Percentiles rank a stretch among this genome's conserved stretches.
phyloP scores from a whole-genome alignment of 805 yeast genomes.

The Starmerella roubikii region DNA sequence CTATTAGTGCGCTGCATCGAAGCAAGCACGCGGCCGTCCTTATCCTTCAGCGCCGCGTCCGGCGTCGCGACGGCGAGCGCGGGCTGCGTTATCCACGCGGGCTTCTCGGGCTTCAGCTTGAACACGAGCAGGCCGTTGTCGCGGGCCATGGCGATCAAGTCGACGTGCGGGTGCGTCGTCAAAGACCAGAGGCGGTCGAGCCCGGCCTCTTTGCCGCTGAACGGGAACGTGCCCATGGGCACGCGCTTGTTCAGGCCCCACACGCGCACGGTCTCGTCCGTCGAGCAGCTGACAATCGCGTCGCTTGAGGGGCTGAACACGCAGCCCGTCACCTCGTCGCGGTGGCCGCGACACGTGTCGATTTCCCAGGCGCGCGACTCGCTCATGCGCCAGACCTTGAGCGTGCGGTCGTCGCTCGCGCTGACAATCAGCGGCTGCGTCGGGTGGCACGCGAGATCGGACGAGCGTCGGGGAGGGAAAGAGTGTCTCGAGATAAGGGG shows the following conservation, averaged over 20 bases:
- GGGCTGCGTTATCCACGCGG: slow-evolving; percentile 54
- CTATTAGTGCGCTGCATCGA: slow-evolving; percentile 26
- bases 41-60: slow-evolving; percentile 49
- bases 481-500: no score
- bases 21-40: slow-evolving; percentile 57
- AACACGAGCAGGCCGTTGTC: slow-evolving; percentile 97
- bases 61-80: slow-evolving; percentile 58
- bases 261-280: slow-evolving; percentile 88
- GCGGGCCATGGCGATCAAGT: slow-evolving; percentile 91
- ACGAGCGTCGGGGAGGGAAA: slow-evolving; percentile 97
- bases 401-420: slow-evolving; percentile 90
- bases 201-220: slow-evolving; percentile 57
- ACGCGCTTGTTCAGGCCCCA: slow-evolving; percentile 95
- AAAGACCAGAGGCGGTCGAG: slow-evolving; percentile 59
- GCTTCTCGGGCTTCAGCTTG: slow-evolving; percentile 94
- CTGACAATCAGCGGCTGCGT: slow-evolving; percentile 87
- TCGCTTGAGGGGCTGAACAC: slow-evolving; percentile 91
- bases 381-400: slow-evolving; percentile 94
- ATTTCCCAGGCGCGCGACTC: slow-evolving; percentile 99
- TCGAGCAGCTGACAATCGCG: slow-evolving; percentile 81
- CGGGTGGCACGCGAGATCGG: slow-evolving; percentile 98
- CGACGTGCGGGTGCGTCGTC: slow-evolving; percentile 77
- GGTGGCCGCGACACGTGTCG: slow-evolving; percentile 95
- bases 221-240: slow-evolving; percentile 83
- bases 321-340: slow-evolving; percentile 79